Conservation (phyloP, 2,329 filamentous ascomycete species). For the Alternaria conjuncta region DNA sequence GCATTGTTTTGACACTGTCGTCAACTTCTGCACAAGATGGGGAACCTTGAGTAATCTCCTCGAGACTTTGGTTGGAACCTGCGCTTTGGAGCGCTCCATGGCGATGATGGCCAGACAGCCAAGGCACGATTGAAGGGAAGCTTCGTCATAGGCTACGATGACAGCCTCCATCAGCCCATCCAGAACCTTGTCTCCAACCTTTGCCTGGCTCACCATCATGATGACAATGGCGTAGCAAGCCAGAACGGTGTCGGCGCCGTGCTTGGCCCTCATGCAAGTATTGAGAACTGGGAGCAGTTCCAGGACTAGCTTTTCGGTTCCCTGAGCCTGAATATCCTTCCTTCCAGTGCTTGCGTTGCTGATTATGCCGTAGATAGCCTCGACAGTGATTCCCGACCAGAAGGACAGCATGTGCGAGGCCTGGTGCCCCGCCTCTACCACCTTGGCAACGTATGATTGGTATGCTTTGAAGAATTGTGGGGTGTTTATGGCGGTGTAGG, state of each 20-base stretch:
- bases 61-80: constrained; percentile 72
- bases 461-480: constrained; percentile 76
- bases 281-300: constrained; percentile 73
- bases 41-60: constrained; percentile 71
- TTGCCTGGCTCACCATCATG: constrained; percentile 82
- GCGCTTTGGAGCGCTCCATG: constrained; percentile 75
- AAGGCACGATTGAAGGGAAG: constrained; percentile 75
- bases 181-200: constrained; percentile 79
- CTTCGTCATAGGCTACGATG: constrained; percentile 74
- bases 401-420: constrained; percentile 83
- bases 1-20: constrained; percentile 68
- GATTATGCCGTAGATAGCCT: constrained; percentile 82
- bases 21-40: constrained; percentile 65
- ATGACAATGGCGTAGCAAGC: constrained; percentile 91
- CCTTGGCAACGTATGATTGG: constrained; percentile 78
- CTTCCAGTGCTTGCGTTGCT: constrained; percentile 79
- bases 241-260: constrained; percentile 78
- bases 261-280: constrained; percentile 76
- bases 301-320: constrained; percentile 78
- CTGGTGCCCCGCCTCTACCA: constrained; percentile 73
- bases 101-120: constrained; percentile 82
- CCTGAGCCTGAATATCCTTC: constrained; percentile 75
- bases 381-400: constrained; percentile 87
- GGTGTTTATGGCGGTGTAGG: constrained; percentile 83
- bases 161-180: constrained; percentile 90